Conservation (phyloP, 345 rosid species). For the Salix suchowensis region DNA sequence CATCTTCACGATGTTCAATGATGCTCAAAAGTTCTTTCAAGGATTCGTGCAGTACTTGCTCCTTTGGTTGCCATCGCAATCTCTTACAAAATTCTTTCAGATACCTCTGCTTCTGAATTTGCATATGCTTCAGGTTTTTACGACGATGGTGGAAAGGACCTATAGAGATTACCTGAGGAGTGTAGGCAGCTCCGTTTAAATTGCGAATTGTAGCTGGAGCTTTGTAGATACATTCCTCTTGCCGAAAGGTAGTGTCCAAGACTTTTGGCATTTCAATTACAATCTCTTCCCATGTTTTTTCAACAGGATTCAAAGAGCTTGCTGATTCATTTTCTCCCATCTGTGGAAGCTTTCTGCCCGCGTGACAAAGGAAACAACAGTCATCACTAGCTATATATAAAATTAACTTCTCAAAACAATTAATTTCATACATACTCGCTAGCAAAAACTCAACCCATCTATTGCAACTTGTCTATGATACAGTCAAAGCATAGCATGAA, state of each 20-base stretch:
- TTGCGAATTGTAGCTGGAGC: neutral
- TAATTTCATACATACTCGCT: too few relatives aligned
- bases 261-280: neutral
- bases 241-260: neutral
- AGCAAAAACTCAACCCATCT: too few relatives aligned
- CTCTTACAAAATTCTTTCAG: neutral
- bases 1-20: accelerated
- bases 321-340: too few relatives aligned
- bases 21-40: too few relatives aligned
- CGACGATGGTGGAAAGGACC: neutral
- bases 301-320: too few relatives aligned
- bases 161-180: conserved; percentile 3
- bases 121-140: neutral
- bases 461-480: too few relatives aligned
- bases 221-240: neutral
- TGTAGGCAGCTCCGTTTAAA: neutral
- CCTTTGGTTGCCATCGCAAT: too few relatives aligned
- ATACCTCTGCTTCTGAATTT: neutral
- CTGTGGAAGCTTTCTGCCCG: neutral
- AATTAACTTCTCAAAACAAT: too few relatives aligned
- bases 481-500: too few relatives aligned
- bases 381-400: too few relatives aligned
- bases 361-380: too few relatives aligned
- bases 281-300: neutral
- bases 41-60: too few relatives aligned